Evolutionary conservation across 2,329 filamentous ascomycete genomes (phyloP).

Genomic region (Exophiala dermatitidis): DNA sequence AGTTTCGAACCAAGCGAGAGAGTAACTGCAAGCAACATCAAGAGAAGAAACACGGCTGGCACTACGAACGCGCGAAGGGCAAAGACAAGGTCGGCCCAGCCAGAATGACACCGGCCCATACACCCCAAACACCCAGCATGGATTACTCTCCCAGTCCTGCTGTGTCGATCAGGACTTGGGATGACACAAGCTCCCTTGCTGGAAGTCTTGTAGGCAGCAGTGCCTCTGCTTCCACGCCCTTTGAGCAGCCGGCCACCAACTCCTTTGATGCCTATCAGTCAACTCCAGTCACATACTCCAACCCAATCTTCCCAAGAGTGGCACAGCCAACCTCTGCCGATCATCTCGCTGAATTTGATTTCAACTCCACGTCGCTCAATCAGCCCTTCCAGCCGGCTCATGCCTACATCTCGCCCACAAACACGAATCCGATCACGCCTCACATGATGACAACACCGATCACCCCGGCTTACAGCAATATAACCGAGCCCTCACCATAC

Average conservation of each 20-base stretch:
- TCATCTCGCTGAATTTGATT: conserved; percentile 19
- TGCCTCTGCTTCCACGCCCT: conserved; percentile 16
- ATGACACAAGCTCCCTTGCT: conserved; percentile 20
- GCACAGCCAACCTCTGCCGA: conserved; percentile 11
- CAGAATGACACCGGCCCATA: conserved; percentile 44
- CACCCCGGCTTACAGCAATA: conserved; percentile 26
- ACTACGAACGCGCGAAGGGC: conserved; percentile 86
- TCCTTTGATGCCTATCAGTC: conserved; percentile 18
- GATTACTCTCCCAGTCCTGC: conserved; percentile 23
- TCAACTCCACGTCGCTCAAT: conserved; percentile 14
- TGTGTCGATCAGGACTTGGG: conserved; percentile 28
- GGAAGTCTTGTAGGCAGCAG: conserved; percentile 21
- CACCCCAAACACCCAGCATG: conserved; percentile 53
- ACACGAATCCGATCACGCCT: conserved; percentile 15
- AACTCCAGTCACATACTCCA: conserved; percentile 19
- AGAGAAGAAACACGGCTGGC: conserved; percentile 91
- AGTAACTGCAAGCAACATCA: conserved; percentile 98
- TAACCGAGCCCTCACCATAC: conserved; percentile 25
- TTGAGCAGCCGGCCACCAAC: conserved; percentile 21
- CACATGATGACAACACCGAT: conserved; percentile 24
- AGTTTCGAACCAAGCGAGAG: conserved; percentile 90
- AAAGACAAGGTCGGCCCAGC: conserved; percentile 57
- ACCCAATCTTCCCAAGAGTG: conserved; percentile 23
- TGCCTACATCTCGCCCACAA: conserved; percentile 18
- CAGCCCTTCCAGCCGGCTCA: conserved; percentile 14